Conservation (phyloP, 2,329 filamentous ascomycete species). For the Scopulariopsis brevicaulis region DNA sequence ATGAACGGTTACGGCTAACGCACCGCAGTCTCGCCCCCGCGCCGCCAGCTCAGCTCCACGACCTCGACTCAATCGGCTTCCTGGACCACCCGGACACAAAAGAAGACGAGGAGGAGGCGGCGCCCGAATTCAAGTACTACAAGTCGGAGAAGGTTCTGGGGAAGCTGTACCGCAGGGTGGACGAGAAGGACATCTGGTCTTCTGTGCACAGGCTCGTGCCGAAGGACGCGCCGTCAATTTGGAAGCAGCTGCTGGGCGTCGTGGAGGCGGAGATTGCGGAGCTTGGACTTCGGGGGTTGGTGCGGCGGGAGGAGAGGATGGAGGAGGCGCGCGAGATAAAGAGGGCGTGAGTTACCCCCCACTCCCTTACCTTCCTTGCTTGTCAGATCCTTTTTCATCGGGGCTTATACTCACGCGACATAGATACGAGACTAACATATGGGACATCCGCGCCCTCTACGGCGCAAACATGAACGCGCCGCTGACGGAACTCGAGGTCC, state of each 20-base stretch:
- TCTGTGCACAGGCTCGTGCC: constrained; percentile 25
- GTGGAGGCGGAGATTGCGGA: constrained; percentile 10
- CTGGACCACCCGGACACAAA: constrained; percentile 17
- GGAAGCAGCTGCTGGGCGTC: constrained; percentile 25
- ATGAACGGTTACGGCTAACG: background rate
- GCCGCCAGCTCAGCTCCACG: constrained; percentile 29
- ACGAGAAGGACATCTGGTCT: constrained; percentile 58
- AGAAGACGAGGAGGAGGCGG: constrained; percentile 25
- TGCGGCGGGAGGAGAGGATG: constrained; percentile 21
- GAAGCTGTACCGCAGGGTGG: constrained; percentile 57
- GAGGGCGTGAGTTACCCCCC: constrained; percentile 24
- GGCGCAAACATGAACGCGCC: constrained; percentile 25
- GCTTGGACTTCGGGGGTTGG: constrained; percentile 8
- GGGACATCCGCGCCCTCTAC: constrained; percentile 14
- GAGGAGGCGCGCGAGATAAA: constrained; percentile 31
- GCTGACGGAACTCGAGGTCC: constrained; percentile 40
- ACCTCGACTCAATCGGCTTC: constrained; percentile 29
- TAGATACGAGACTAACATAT: constrained; percentile 10
- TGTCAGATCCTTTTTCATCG: background rate
- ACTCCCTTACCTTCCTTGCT: constrained; percentile 6
- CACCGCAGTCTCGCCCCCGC: constrained; percentile 30
- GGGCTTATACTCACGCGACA: too few species aligned
- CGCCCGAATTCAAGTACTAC: constrained; percentile 48
- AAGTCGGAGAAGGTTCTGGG: constrained; percentile 58
- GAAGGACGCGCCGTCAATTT: constrained; percentile 23